Base-by-base conservation (phyloP, 1,284 basidiomycete genomes). In the Athelia psychrophila region DNA sequence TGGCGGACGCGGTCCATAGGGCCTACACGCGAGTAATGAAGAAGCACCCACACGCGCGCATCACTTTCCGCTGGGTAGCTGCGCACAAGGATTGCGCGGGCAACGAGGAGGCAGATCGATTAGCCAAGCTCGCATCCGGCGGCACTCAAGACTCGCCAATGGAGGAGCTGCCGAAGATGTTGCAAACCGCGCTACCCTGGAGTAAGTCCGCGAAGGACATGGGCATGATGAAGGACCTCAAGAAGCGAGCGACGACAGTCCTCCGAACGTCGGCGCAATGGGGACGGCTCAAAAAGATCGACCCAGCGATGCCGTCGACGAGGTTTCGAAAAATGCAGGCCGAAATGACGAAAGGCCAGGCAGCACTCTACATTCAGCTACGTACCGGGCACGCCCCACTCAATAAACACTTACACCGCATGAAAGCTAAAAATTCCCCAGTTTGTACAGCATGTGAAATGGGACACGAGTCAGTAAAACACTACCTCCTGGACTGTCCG, bases 311-410 rank as follows among this genome's bases (percentile, higher is more conserved):
- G 33, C 33, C 33, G 33, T 35, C 33, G 18, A 35, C 12, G 12
- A 12, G 33, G 33, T 54, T 46, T 36, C 45, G 50, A 12, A 51
- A 57, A 44, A 51, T 60, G 18, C 27, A 16, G 5, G 15, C 10
- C 2, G 16, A 36, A 8, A 32, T 58, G 2, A 18, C 52, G 2
- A 45, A 52, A 1, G 22, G 20, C 2, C 57, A 61, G 0, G 53
- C 60, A 9, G 56, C 44, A 32, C 27, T 65, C 0, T 56, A 69
- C 13, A 50, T 63, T 16, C 68, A 69, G 45, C 63, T 70, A 0
- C 60, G 63, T 12, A 61, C 64, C 0, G 62, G 64, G 6, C 64
- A 67, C 42, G 54, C 57, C 3, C 60, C 65, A 0, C 62, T 70
- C 4, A 55, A 63, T 35, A 18, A 52, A 2, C 56, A 68, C 55